A percentile compares a stretch with the other conserved stretches of the same genome.
These are phyloP conservation scores for Citrullus mucosospermus DNA, from an alignment of 306 rosid genomes.

Conservation along the genomic window DNA sequence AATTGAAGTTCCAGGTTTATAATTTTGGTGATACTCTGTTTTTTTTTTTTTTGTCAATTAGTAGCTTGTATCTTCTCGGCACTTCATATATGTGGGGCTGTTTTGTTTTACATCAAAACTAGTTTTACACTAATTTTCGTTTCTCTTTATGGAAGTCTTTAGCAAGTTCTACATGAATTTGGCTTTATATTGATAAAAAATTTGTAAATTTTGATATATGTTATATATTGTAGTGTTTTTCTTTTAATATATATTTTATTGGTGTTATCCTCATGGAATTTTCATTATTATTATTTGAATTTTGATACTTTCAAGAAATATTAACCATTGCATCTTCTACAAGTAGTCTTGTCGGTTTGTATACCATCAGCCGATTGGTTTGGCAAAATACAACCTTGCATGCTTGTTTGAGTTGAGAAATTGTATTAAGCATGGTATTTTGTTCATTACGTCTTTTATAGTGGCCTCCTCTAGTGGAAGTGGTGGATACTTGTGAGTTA, in stretches of 20 bases:
- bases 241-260: not conserved
- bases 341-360: not conserved
- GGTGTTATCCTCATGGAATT: not conserved
- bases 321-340: not conserved
- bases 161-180: not conserved
- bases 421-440: not conserved
- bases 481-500: conserved; percentile 72
- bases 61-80: not conserved
- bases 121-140: not conserved
- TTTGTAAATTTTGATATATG: not conserved
- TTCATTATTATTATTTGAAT: not conserved
- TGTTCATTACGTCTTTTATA: conserved; percentile 25
- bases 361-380: not conserved
- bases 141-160: not conserved
- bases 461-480: conserved; percentile 97
- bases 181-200: not conserved
- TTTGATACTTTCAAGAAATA: not conserved
- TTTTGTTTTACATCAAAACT: not conserved
- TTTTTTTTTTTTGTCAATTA: not conserved
- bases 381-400: not conserved
- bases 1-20: not conserved
- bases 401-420: not conserved
- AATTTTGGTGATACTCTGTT: not conserved
- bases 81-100: not conserved
- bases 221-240: not conserved